These are phyloP conservation scores for Bidens hawaiensis DNA, from an alignment of 140 eudicot species.

Conservation along the genomic window DNA sequence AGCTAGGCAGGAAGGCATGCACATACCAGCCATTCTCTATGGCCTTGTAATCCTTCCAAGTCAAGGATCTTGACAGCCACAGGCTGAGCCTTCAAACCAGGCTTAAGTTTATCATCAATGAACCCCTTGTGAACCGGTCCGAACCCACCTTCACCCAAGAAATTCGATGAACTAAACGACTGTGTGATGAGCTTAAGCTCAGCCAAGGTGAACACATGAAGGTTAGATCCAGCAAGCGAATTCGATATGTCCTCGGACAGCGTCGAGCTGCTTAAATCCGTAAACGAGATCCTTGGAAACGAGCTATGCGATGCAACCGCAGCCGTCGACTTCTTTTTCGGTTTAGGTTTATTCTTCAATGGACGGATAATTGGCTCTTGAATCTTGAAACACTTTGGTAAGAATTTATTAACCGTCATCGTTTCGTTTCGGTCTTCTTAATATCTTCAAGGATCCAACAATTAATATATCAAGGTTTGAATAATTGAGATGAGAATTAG, in stretches of 20 bases:
- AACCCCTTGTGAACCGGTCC: slow-evolving; percentile 96
- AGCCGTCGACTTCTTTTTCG: slow-evolving; percentile 29
- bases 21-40: slow-evolving; percentile 89
- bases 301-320: slow-evolving; percentile 33
- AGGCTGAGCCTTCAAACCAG: slow-evolving; percentile 80
- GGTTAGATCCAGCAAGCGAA: slow-evolving; percentile 67
- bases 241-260: slow-evolving; percentile 66
- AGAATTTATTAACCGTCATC: slow-evolving; percentile 45
- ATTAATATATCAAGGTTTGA: background rate
- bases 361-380: slow-evolving; percentile 19
- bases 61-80: slow-evolving; percentile 92
- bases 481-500: slow-evolving; percentile 6
- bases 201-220: slow-evolving; percentile 51
- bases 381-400: slow-evolving; percentile 43
- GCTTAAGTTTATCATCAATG: slow-evolving; percentile 76
- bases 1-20: no score
- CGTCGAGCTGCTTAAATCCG: slow-evolving; percentile 54
- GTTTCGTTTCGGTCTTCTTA: no score
- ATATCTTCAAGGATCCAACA: no score
- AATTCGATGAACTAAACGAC: slow-evolving; percentile 66
- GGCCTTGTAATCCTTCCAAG: slow-evolving; percentile 83
- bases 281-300: slow-evolving; percentile 41
- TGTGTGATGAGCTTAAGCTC: slow-evolving; percentile 84
- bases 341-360: slow-evolving; percentile 10
- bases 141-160: slow-evolving; percentile 92